Evolutionary conservation across 805 yeast species (phyloP).

Genomic region (Hanseniaspora pseudoguilliermondii): DNA sequence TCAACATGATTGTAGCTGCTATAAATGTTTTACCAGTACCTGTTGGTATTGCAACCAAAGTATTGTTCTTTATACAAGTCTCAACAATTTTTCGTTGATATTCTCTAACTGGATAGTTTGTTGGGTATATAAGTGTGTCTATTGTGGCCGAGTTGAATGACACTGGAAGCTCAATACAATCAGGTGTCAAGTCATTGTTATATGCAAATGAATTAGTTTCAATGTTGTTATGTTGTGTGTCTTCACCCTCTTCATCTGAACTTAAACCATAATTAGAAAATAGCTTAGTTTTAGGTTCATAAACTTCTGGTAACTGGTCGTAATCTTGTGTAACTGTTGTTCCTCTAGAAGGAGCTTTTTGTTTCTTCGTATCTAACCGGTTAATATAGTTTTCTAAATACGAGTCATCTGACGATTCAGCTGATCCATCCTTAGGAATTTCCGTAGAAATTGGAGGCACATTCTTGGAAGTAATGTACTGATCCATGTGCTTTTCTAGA

Average conservation of each 20-base stretch:
- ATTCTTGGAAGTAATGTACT: not conserved
- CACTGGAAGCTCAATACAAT: conserved; percentile 8
- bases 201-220: not conserved
- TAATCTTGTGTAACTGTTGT: conserved; percentile 9
- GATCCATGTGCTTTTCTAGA: conserved; percentile 9
- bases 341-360: not conserved
- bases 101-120: conserved; percentile 70
- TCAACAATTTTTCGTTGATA: conserved; percentile 75
- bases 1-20: conserved; percentile 87
- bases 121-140: conserved; percentile 60
- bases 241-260: not conserved
- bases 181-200: not conserved
- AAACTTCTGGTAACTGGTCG: not conserved
- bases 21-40: conserved; percentile 96
- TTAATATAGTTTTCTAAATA: conserved; percentile 9
- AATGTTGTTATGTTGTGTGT: not conserved
- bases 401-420: conserved; percentile 11
- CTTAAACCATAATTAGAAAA: conserved; percentile 1
- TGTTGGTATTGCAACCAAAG: conserved; percentile 86
- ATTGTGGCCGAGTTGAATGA: conserved; percentile 4
- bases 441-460: not conserved
- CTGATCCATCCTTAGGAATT: not conserved
- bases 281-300: not conserved
- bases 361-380: not conserved
- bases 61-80: conserved; percentile 57